Evolutionary conservation across 805 yeast genomes (phyloP).

Genomic region (Teunomyces pallodes): DNA sequence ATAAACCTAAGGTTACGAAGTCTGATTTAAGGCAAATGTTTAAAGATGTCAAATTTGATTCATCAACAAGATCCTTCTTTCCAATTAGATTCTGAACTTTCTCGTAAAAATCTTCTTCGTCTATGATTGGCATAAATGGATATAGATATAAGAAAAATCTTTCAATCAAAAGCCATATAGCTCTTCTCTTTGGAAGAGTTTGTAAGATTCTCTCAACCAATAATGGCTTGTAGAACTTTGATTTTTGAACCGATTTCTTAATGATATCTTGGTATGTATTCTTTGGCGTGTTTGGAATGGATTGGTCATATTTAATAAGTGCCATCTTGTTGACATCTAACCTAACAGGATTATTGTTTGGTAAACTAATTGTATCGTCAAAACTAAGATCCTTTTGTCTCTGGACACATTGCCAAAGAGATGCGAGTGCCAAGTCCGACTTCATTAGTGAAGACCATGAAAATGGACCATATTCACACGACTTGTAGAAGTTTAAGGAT

Average conservation of each 20-base stretch:
- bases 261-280: constrained; percentile 5
- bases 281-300: not conserved
- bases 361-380: constrained; percentile 4
- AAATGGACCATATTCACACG: constrained; percentile 4
- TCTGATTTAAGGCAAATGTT: constrained; percentile 27
- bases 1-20: constrained; percentile 29
- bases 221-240: not conserved
- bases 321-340: constrained; percentile 7
- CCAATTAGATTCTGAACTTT: constrained; percentile 17
- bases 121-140: constrained; percentile 37
- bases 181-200: constrained; percentile 29
- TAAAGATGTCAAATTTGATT: constrained; percentile 22
- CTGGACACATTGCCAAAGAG: constrained; percentile 4
- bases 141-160: constrained; percentile 37
- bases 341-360: not conserved
- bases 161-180: constrained; percentile 24
- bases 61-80: constrained; percentile 10
- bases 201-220: constrained; percentile 16
- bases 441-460: constrained; percentile 7
- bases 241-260: constrained; percentile 7
- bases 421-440: constrained; percentile 3
- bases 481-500: constrained; percentile 1
- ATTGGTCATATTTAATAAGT: constrained; percentile 1
- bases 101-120: constrained; percentile 26
- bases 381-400: not conserved